A percentile compares a stretch with the other conserved stretches of the same genome.
Conservation (phyloP, 495 filamentous ascomycete species). For the Penicillium cinerascens region DNA sequence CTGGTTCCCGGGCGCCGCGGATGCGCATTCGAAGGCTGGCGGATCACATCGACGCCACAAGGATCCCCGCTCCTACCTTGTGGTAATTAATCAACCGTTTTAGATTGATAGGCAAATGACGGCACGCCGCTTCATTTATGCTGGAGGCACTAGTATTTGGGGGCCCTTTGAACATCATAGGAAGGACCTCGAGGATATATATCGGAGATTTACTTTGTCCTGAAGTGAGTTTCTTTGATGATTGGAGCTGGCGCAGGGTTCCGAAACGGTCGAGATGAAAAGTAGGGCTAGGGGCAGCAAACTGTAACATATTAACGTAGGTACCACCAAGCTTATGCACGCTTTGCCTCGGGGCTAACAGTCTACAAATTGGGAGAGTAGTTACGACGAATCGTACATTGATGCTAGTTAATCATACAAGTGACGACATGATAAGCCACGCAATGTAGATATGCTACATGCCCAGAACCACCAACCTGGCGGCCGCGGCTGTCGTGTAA, state of each 20-base stretch:
- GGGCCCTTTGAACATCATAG: neutral
- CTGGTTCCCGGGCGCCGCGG: neutral
- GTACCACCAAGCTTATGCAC: too few species aligned
- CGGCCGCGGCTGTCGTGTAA: neutral
- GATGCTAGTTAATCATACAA: neutral
- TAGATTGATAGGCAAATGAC: constrained; percentile 1
- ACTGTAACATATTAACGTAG: neutral
- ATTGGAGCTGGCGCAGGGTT: neutral
- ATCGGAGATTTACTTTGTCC: neutral
- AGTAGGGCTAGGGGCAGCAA: neutral
- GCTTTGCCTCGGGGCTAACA: neutral
- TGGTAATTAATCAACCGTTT: constrained; percentile 4
- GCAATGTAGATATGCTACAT: too few species aligned
- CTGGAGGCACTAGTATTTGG: neutral
- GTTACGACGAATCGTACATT: neutral
- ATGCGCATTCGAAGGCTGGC: neutral
- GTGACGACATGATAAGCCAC: neutral
- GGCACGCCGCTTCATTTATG: neutral
- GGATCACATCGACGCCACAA: constrained; percentile 6
- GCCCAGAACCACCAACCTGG: too few species aligned
- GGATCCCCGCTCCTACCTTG: too few species aligned
- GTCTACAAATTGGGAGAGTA: neutral
- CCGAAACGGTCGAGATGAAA: neutral
- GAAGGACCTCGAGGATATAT: neutral
- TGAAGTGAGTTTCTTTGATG: neutral